Evolutionary conservation across 768 basidiomycete species (phyloP).

Genomic region (Thelephora aurantiotincta): DNA sequence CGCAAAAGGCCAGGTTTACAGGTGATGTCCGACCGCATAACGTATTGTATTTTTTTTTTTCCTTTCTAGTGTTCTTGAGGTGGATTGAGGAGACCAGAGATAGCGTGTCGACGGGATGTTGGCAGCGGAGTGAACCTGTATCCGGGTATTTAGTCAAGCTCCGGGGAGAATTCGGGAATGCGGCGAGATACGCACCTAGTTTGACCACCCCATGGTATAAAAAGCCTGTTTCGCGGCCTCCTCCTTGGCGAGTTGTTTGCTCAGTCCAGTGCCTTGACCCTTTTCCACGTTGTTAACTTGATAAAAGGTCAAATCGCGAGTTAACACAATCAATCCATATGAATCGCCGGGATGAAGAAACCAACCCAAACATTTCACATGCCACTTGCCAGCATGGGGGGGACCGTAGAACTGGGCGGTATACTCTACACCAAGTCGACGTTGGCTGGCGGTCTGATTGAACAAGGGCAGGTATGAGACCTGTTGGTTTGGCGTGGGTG

Average conservation of each 20-base stretch:
- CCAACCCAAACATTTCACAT: slow-evolving; percentile 55
- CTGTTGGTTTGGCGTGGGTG: slow-evolving; percentile 12
- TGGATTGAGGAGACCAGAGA: no score
- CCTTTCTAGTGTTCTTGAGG: no score
- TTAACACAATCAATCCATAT: background rate
- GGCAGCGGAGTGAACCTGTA: no score
- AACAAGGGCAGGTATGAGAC: slow-evolving; percentile 62
- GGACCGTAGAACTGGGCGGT: slow-evolving; percentile 47
- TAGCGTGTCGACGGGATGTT: no score
- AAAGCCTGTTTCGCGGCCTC: slow-evolving; percentile 62
- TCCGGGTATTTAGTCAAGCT: no score
- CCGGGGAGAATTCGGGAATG: no score
- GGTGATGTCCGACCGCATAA: no score
- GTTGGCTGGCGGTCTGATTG: slow-evolving; percentile 59
- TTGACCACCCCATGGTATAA: slow-evolving; percentile 63
- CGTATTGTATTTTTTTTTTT: no score
- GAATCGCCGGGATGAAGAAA: background rate
- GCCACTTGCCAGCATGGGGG: slow-evolving; percentile 56
- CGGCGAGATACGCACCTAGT: background rate
- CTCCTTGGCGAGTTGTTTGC: slow-evolving; percentile 68
- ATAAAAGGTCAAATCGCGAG: background rate
- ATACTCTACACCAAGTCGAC: slow-evolving; percentile 49
- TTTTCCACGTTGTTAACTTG: slow-evolving; percentile 53
- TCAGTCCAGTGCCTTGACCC: slow-evolving; percentile 49
- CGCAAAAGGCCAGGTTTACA: no score